These are phyloP conservation scores for Cicer arietinum DNA, from an alignment of 306 rosid genomes.

Conservation along the genomic window DNA sequence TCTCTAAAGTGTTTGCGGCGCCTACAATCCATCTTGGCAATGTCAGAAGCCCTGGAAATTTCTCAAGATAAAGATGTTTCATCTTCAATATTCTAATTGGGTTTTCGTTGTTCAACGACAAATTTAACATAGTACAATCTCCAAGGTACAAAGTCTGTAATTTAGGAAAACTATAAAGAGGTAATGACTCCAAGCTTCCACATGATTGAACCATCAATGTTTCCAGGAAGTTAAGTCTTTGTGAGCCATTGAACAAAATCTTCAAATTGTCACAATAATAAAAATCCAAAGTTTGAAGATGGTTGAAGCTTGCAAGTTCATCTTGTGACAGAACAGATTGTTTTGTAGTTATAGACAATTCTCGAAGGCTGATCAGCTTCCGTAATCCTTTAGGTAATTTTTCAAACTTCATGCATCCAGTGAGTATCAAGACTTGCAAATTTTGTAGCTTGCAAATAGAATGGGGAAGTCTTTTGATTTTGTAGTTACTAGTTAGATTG, in stretches of 20 bases:
- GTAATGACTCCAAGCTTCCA: background rate
- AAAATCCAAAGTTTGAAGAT: background rate
- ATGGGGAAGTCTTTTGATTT: slow-evolving; percentile 18
- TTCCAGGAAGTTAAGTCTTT: background rate
- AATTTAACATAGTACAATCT: background rate
- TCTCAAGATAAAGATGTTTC: background rate
- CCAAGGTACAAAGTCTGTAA: background rate
- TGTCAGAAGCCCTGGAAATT: background rate
- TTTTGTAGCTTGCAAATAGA: slow-evolving; percentile 2
- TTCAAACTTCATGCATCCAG: background rate
- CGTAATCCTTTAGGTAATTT: background rate
- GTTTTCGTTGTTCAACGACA: background rate
- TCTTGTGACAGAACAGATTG: background rate
- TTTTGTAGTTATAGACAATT: background rate
- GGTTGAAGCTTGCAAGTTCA: background rate
- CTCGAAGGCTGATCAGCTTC: background rate
- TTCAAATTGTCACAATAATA: background rate
- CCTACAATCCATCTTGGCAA: background rate
- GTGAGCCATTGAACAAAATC: background rate
- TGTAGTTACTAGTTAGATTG: background rate
- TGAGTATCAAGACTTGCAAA: background rate
- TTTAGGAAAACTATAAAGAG: background rate
- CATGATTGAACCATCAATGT: background rate
- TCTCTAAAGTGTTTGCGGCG: background rate
- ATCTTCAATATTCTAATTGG: background rate